Base-by-base conservation (phyloP, 2,329 filamentous ascomycete species). In the Aspergillus brasiliensis region DNA sequence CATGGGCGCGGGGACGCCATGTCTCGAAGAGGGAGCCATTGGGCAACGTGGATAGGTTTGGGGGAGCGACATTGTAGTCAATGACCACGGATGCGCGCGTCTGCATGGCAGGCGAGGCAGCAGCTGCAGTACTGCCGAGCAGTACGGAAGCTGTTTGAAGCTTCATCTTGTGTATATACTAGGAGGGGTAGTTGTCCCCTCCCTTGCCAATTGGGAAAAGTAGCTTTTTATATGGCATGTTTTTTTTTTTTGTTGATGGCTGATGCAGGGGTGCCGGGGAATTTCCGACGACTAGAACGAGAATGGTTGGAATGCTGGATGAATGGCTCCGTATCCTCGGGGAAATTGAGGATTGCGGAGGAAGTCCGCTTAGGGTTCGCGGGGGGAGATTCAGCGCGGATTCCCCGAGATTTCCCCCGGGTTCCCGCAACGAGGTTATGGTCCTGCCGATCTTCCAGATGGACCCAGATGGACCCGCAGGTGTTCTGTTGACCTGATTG, bases 1-100 rank as follows among this genome's bases (percentile, higher is more conserved):
- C 47, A 23, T 67, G 65, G 17, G 61, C 59, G 10, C 51, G 56
- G 21, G 65, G 65, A 49, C 65, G 62, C 65, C 65, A 67, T n/a
- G 64, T 62, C 4, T 67, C 48, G 38, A 61, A 67, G 10, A 67
- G 49, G 2, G 63, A 59, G 38, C 49, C 53, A 28, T 58, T 59
- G 7, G 62, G 38, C 25, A 67, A 47, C 2, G 65, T 66, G 5
- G 62, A 57, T 4, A 67, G 60, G 37, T 66, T 61, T 17, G 62
- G 64, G 0, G 65, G 65, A 3, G 65, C 46, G 15, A 49, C 25
- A n/a, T 49, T 49, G 23, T 49, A 49, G 46, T 49, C 40, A 19
- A 44, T 31, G 46, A n/a, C 6, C 10, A 28, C n/a, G 8, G 46
- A 28, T 8, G 46, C 27, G 15, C 25, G 46, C 23, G 25, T 15